These are phyloP conservation scores for Nepenthes gracilis DNA, from an alignment of 148 eudicot species.

Conservation along the genomic window DNA sequence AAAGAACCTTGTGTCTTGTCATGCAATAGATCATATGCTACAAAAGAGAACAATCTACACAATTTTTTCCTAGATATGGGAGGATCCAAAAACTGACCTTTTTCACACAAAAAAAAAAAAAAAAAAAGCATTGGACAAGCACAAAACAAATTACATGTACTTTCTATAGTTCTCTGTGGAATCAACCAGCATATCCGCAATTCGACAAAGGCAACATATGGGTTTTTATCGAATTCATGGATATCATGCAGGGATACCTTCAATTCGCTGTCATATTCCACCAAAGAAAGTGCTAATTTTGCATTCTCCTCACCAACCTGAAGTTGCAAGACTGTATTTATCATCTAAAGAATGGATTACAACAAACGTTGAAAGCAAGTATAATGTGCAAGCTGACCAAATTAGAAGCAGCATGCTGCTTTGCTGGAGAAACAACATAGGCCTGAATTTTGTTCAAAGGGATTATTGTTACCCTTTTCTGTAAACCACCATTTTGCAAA, in stretches of 20 bases:
- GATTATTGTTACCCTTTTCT: conserved; percentile 80
- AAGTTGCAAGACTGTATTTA: conserved; percentile 2
- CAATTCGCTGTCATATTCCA: conserved; percentile 79
- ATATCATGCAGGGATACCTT: conserved; percentile 33
- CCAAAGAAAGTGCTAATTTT: conserved; percentile 77
- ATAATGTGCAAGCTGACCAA: conserved; percentile 36
- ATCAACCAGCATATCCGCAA: background rate
- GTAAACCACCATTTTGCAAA: conserved; percentile 79
- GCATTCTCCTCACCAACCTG: conserved; percentile 97
- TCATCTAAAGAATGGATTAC: background rate
- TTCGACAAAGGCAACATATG: background rate
- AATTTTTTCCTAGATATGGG: too few species aligned
- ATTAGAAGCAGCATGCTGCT: conserved; percentile 66
- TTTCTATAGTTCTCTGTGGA: too few species aligned
- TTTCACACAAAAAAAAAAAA: too few species aligned
- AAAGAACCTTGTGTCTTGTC: too few species aligned
- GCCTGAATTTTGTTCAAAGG: conserved; percentile 90
- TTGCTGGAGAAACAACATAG: conserved; percentile 43
- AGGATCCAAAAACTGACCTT: too few species aligned
- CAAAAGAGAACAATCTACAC: too few species aligned
- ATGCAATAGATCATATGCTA: too few species aligned
- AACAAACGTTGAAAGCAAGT: background rate
- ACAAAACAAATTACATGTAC: too few species aligned
- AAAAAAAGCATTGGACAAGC: too few species aligned
- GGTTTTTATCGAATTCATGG: background rate